Base-by-base conservation (phyloP, 2,329 filamentous ascomycete genomes). In the Colletotrichum phormii region DNA sequence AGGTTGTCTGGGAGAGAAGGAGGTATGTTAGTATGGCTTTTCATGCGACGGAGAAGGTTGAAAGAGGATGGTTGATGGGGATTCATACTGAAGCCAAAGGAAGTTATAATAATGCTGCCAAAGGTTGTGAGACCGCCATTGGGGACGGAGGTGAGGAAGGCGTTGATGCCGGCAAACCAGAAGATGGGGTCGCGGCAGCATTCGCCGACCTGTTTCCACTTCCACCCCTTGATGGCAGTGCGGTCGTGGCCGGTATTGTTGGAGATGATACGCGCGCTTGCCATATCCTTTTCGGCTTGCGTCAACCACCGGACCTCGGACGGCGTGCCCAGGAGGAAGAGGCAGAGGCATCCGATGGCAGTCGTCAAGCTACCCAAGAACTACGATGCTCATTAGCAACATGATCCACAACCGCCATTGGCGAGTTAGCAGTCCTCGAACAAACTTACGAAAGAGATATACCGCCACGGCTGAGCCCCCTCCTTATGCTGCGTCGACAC, bases 191-290 rank as follows among this genome's bases (percentile, higher is more conserved):
- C 82, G 6, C 75, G 11, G 1, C 83, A 63, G 65, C 81, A 83
- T 69, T 83, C 82, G 3, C 76, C 70, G 22, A 76, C 82, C 42
- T 83, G 82, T 64, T 80, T 78, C 81, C 81, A 83, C 69, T 80
- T 80, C 81, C 81, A 83, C 8, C 73, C 79, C 75, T 80, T 83
- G 31, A 81, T 76, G 1, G 80, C 81, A 0, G 82, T 83, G 9
- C 78, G 77, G 67, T 83, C 81, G 61, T 83, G 78, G 2, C 81
- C 82, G 3, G 80, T 82, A 46, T 83, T 82, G 64, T 83, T 83
- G 24, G 76, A 62, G 62, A 78, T 75, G 68, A 84, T 82, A 1
- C 82, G 79, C 3, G 79, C 75, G n/a, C 80, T 80, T 5, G 81
- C 71, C 76, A 83, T 82, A 22, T 78, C 78, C 75, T 78, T 82